A percentile compares a stretch with the other conserved stretches of the same genome.
Conservation (phyloP, 2,329 filamentous ascomycete species). For the Dothidotthia symphoricarpi region DNA sequence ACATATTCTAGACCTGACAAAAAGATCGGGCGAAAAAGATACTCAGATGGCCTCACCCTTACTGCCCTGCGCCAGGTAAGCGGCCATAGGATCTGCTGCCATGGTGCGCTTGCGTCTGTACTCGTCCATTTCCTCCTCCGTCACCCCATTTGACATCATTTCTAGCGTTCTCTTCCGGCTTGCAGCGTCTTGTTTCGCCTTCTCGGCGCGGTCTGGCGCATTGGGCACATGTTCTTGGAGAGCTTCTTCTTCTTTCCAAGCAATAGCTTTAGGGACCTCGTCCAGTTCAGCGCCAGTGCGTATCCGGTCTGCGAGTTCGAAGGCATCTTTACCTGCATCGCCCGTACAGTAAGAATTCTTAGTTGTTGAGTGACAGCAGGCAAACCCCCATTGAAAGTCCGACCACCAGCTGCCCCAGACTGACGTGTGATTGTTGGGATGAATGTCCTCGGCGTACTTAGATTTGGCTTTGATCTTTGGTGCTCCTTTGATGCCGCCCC, state of each 20-base stretch:
- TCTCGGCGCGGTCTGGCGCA: constrained; percentile 43
- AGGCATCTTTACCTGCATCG: constrained; percentile 78
- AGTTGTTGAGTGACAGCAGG: constrained; percentile 87
- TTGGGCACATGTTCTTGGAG: constrained; percentile 47
- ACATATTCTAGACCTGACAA: constrained; percentile 16
- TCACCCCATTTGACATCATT: constrained; percentile 74
- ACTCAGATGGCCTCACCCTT: constrained; percentile 62
- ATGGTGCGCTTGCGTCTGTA: constrained; percentile 74
- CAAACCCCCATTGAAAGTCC: constrained; percentile 92
- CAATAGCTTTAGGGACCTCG: constrained; percentile 42
- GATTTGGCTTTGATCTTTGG: constrained; percentile 74
- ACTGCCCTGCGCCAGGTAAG: constrained; percentile 62
- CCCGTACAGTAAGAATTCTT: constrained; percentile 99
- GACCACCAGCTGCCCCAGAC: constrained; percentile 99
- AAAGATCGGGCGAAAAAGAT: constrained; percentile 8
- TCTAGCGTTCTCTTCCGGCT: constrained; percentile 71
- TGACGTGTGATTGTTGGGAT: constrained; percentile 85
- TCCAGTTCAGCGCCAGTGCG: constrained; percentile 50
- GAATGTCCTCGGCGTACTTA: constrained; percentile 86
- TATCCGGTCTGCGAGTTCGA: constrained; percentile 70
- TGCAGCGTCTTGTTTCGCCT: constrained; percentile 42
- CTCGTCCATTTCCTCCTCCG: constrained; percentile 81
- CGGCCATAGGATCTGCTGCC: constrained; percentile 84
- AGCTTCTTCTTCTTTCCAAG: constrained; percentile 45
- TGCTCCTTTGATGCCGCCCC: constrained; percentile 83